phyloP scores from a whole-genome alignment of 2,329 filamentous ascomycete genomes.

The Zalaria sp. region DNA sequence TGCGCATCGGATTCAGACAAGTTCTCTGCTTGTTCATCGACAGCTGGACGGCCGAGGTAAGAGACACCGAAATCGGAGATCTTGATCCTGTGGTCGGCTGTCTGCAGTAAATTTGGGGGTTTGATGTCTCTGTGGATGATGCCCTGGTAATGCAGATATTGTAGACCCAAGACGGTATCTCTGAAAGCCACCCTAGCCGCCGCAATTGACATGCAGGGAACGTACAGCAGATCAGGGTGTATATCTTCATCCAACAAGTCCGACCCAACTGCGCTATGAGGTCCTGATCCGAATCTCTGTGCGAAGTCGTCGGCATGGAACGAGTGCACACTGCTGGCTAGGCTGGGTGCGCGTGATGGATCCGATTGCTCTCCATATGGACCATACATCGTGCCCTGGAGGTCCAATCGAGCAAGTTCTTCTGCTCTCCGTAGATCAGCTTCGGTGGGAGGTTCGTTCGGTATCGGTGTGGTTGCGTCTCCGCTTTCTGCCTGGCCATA shows the following conservation, averaged over 20 bases:
- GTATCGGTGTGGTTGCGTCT: neutral
- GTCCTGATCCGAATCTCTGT: constrained; percentile 9
- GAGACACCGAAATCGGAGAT: constrained; percentile 99
- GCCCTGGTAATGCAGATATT: constrained; percentile 59
- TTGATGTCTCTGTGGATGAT: constrained; percentile 59
- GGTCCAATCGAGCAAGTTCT: constrained; percentile 21
- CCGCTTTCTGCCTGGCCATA: neutral
- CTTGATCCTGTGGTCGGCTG: constrained; percentile 73
- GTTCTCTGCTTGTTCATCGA: constrained; percentile 62
- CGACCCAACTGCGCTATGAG: constrained; percentile 24
- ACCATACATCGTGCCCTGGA: constrained; percentile 69
- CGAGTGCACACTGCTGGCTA: constrained; percentile 50
- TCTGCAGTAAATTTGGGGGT: constrained; percentile 75
- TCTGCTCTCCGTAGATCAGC: neutral
- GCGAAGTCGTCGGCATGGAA: constrained; percentile 16
- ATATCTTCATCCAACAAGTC: constrained; percentile 45
- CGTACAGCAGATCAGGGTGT: constrained; percentile 81
- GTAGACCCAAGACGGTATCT: constrained; percentile 82
- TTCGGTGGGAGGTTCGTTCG: neutral
- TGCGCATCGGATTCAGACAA: constrained; percentile 69
- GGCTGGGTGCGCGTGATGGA: constrained; percentile 55
- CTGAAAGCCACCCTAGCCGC: constrained; percentile 75
- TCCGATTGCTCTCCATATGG: constrained; percentile 39
- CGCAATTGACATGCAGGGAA: constrained; percentile 79
- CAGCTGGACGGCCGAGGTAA: constrained; percentile 79